Percentiles rank a stretch among this genome's conserved stretches.
These are phyloP conservation scores for Syzygium malaccense DNA, from an alignment of 441 rosid species.

Conservation along the genomic window DNA sequence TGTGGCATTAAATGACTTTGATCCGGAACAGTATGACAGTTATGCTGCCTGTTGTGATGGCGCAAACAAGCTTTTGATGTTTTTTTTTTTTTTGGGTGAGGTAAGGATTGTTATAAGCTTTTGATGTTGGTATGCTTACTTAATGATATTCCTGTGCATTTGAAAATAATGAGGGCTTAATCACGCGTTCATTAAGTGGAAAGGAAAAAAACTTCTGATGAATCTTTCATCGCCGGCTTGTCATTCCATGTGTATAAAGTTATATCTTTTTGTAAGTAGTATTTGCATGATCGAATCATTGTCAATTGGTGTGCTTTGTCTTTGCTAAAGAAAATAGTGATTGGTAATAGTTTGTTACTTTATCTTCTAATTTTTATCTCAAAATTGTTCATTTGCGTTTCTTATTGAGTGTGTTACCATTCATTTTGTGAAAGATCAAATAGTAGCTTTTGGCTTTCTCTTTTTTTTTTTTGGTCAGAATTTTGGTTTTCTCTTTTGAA, in stretches of 20 bases:
- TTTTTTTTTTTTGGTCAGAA: no score
- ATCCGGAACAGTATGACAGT: conserved; percentile 90
- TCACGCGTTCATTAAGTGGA: not conserved
- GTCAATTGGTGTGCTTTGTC: no score
- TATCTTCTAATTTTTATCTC: no score
- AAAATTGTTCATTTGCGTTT: not conserved
- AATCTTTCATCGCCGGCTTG: not conserved
- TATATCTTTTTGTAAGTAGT: no score
- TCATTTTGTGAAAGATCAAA: not conserved
- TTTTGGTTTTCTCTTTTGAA: not conserved
- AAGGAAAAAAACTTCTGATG: not conserved
- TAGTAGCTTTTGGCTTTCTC: not conserved
- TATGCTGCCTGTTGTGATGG: conserved; percentile 99
- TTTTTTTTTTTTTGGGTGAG: no score
- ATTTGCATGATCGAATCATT: no score
- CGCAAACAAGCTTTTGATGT: conserved; percentile 98
- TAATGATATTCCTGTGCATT: conserved; percentile 9
- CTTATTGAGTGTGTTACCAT: not conserved
- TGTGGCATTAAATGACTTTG: conserved; percentile 83
- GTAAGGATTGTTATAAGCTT: no score
- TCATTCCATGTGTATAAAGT: no score
- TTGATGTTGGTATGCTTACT: conserved; percentile 78
- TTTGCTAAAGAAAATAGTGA: no score
- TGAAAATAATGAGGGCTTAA: not conserved
- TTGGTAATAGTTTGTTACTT: no score